Percentiles rank a stretch among this genome's conserved stretches.
Conservation (phyloP, 805 yeast genomes). For the Kluyveromyces aestuarii region DNA sequence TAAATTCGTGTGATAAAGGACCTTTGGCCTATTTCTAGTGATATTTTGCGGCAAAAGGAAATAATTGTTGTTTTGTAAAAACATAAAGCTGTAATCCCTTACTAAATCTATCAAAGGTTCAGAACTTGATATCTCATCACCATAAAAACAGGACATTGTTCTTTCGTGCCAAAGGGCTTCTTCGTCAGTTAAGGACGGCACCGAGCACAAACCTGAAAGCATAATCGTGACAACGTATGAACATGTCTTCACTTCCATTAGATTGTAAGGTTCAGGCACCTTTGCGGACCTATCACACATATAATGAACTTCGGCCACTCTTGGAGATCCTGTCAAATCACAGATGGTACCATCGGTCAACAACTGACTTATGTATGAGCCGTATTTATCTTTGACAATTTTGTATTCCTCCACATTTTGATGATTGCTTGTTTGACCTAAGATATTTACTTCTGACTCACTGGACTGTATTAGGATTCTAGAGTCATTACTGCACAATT, state of each 20-base stretch:
- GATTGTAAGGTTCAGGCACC: slow-evolving; percentile 27
- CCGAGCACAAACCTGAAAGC: slow-evolving; percentile 41
- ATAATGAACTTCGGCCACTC: slow-evolving; percentile 48
- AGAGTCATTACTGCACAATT: neutral
- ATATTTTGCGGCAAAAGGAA: slow-evolving; percentile 10
- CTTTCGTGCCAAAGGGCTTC: neutral
- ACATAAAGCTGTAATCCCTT: neutral
- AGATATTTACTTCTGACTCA: neutral
- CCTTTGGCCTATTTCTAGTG: neutral
- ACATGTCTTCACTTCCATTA: slow-evolving; percentile 49
- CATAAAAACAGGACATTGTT: neutral
- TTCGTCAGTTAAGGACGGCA: slow-evolving; percentile 19
- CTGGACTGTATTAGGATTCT: neutral
- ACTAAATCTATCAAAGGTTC: neutral
- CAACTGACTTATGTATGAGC: slow-evolving; percentile 25
- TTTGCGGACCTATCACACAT: slow-evolving; percentile 38
- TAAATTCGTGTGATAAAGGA: neutral
- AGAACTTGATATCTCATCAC: neutral
- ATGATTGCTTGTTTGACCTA: slow-evolving; percentile 19
- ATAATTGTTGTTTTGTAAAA: slow-evolving; percentile 8
- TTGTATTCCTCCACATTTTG: slow-evolving; percentile 18
- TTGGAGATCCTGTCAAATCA: slow-evolving; percentile 44
- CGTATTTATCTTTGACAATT: slow-evolving; percentile 27
- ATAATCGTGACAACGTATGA: slow-evolving; percentile 43
- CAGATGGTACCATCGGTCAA: slow-evolving; percentile 49